These are phyloP conservation scores for Fusarium vanettenii DNA, from an alignment of 2,329 filamentous ascomycete species.

Conservation along the genomic window DNA sequence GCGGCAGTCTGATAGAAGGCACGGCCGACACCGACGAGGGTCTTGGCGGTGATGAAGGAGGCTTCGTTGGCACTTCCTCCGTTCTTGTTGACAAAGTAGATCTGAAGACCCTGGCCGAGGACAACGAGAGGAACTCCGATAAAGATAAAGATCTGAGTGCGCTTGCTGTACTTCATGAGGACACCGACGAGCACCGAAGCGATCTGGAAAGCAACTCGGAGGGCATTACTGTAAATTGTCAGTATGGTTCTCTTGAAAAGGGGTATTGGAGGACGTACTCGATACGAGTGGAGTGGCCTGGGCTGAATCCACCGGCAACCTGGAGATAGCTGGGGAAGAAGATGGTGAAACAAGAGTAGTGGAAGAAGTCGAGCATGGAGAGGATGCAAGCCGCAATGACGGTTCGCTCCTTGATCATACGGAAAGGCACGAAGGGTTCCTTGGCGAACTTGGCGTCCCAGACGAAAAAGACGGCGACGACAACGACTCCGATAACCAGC, in stretches of 20 bases:
- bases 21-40: constrained; percentile 49
- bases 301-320: constrained; percentile 50
- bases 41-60: constrained; percentile 50
- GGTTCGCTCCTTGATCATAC: constrained; percentile 53
- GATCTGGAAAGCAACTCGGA: constrained; percentile 52
- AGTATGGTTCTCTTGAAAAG: neutral
- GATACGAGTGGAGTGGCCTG: constrained; percentile 52
- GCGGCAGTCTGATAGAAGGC: constrained; percentile 46
- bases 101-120: constrained; percentile 49
- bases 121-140: constrained; percentile 47
- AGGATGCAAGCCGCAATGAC: constrained; percentile 53
- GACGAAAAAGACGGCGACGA: constrained; percentile 44
- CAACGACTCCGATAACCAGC: constrained; percentile 44
- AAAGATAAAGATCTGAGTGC: constrained; percentile 47
- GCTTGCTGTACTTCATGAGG: constrained; percentile 51
- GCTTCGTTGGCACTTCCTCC: constrained; percentile 46
- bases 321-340: constrained; percentile 56
- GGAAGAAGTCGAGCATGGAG: constrained; percentile 51
- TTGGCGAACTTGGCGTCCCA: constrained; percentile 53
- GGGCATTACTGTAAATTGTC: constrained; percentile 36
- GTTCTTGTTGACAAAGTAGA: constrained; percentile 45
- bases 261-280: constrained; percentile 28
- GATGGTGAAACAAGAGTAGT: constrained; percentile 53
- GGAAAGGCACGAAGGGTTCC: constrained; percentile 53
- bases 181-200: constrained; percentile 49